Base-by-base conservation (phyloP, 495 filamentous ascomycete genomes). In the Cenococcum geophilum region DNA sequence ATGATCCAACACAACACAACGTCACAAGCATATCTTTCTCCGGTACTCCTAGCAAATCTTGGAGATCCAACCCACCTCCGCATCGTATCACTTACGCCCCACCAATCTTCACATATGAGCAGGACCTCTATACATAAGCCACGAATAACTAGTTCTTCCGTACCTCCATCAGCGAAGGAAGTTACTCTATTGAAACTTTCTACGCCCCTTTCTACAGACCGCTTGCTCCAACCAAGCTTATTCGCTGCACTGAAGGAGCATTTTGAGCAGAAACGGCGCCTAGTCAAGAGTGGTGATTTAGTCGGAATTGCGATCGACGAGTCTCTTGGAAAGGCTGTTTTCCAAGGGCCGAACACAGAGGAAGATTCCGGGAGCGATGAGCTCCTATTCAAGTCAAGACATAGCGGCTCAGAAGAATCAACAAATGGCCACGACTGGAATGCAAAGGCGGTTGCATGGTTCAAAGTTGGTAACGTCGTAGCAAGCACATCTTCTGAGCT, bases 101-200 rank as follows among this genome's bases (percentile, higher is more conserved):
- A 52, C 35, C 69, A 67, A 43, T 43, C 55, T 4, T 59, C 62
- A 12, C 60, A 63, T 16, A 20, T 58, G 14, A 59, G 63, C 1
- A 32, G 66, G 42, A 57, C 37, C 32, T 59, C 60, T 14, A 34
- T 61, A 12, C 66, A 60, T 37, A 70, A 67, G 54, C 61, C 67
- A 21, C 57, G 59, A 21, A 6, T 68, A 18, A 65, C 66, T 0
- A 60, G 60, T 27, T 76, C 84, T 1, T 80, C 79, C n/a, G 82
- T 77, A 42, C 93, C 95, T 0, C 95, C 91, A 1, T 79, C 87
- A 58, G 95, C 93, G 16, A 89, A 89, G 62, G 92, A 97, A 71
- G 86, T 97, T 27, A 95, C 89, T 0, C 73, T 98, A n/a, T 79
- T 90, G 48, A 93, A 95, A 63, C 81, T 98, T 43, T 86, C 89